Conservation (phyloP, 2,329 filamentous ascomycete genomes). For the Myriosclerotinia duriaeana region DNA sequence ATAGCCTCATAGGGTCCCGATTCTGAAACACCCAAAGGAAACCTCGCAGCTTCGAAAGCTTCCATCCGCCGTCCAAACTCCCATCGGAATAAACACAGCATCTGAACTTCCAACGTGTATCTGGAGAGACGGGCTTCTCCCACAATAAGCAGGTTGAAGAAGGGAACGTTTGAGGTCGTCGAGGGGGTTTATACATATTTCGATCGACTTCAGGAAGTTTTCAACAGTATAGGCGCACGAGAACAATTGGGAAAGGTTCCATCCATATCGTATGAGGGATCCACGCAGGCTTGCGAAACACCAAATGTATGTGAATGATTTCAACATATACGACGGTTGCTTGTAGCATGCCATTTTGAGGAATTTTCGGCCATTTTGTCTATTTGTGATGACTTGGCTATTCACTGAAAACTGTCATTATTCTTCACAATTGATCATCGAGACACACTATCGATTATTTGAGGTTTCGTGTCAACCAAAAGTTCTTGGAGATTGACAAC, state of each 20-base stretch:
- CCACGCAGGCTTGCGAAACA: constrained; percentile 38
- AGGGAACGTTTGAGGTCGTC: constrained; percentile 8
- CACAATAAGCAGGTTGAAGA: constrained; percentile 15
- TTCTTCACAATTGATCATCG: neutral
- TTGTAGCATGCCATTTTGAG: neutral
- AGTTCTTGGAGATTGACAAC: constrained; percentile 6
- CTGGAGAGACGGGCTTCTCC: constrained; percentile 18
- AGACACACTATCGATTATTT: constrained; percentile 5
- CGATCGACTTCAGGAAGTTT: constrained; percentile 1
- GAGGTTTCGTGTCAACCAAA: constrained; percentile 1
- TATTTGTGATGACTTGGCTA: neutral
- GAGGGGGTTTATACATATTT: constrained; percentile 16
- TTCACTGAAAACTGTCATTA: neutral
- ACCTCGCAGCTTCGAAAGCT: constrained; percentile 27
- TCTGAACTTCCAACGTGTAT: constrained; percentile 2
- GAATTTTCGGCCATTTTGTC: constrained; percentile 1
- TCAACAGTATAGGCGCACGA: constrained; percentile 21
- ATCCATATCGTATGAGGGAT: constrained; percentile 35
- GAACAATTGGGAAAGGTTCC: constrained; percentile 25
- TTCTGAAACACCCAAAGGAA: constrained; percentile 31
- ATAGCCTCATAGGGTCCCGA: constrained; percentile 17
- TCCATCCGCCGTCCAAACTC: neutral
- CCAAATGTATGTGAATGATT: constrained; percentile 37
- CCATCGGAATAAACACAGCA: constrained; percentile 14
- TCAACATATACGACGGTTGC: constrained; percentile 21